Evolutionary conservation across 2,329 filamentous ascomycete genomes (phyloP), one percentile per base, ranked within the genome.

Genomic region (Golovinomyces cichoracearum): DNA sequence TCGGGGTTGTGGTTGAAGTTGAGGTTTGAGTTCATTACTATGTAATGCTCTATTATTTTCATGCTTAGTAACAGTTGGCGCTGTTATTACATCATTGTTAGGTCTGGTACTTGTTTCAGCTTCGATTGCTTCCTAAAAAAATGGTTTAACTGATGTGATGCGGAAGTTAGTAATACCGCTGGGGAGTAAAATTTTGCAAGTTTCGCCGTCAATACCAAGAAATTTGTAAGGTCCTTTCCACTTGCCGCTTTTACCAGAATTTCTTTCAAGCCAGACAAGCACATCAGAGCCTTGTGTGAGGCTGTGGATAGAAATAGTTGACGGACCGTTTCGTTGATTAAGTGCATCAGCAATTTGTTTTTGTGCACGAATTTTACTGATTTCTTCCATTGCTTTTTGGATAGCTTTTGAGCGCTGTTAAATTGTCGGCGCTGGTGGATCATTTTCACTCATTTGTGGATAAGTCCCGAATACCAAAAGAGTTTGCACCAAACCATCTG

Each of bases 401-500:
- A 25, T 45, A 26, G 41, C 22, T 15, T 25, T 27, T 4, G 41
- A 19, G 12, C 41, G 21, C 15, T 45, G 41, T 26, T 5, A 26
- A 45, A 45, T 27, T 15, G 10, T 4, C 26, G 41, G 41, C 21
- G 25, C 25, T 21, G 41, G 41, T 15, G 41, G 41, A 27, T 45
- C 41, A 15, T n/a, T 26, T 25, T 45, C 13, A 27, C 22, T 45
- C 41, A 45, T 45, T 17, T 22, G 21, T 9, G 41, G 41, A 27
- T 45, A 45, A 12, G 41, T 27, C 15, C 41, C 41, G 17, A 45
- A 26, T 10, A 45, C 41, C 41, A 45, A 17, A 45, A 45, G 41
- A 45, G 41, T 45, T 45, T 12, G 41, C 5, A 45, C 41, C 10
- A 51, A 10, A 2, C 49, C 21, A 27, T 50, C 31, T 4, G 35